phyloP scores from a whole-genome alignment of 2,329 filamentous ascomycete species.

The Pestalotiopsis sp. region DNA sequence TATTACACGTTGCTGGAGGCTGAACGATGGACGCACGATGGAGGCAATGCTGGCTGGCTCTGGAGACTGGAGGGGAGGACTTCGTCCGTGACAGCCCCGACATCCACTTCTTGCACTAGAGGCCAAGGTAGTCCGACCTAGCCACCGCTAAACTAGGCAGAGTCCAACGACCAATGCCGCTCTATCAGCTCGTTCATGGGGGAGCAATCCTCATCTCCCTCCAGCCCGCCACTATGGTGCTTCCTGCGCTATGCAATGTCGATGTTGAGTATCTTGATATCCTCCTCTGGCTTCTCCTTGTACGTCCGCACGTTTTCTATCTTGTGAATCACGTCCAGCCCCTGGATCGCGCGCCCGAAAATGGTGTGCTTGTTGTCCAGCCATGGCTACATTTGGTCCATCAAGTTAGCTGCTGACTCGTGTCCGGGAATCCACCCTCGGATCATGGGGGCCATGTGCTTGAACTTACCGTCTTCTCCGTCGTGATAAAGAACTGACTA shows the following conservation, averaged over 20 bases:
- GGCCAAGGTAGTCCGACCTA: not conserved
- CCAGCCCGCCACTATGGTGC: not conserved
- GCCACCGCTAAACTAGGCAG: not conserved
- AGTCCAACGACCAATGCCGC: not conserved
- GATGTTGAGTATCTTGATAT: conserved; percentile 97
- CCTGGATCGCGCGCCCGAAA: conserved; percentile 87
- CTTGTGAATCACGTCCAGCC: conserved; percentile 91
- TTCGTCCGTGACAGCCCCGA: not conserved
- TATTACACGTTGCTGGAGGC: no score
- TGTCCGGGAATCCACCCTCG: conserved; percentile 4
- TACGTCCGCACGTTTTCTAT: conserved; percentile 90
- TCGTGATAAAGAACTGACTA: conserved; percentile 98
- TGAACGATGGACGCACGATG: not conserved
- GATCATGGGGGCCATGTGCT: conserved; percentile 22
- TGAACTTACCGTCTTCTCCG: conserved; percentile 79
- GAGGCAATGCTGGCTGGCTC: not conserved
- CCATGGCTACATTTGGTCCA: conserved; percentile 66
- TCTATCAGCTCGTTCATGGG: not conserved
- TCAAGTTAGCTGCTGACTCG: conserved; percentile 26
- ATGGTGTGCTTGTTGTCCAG: conserved; percentile 95
- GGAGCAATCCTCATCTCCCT: not conserved
- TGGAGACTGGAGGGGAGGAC: not conserved
- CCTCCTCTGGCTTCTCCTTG: conserved; percentile 92
- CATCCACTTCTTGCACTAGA: not conserved
- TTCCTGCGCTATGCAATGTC: conserved; percentile 48